Evolutionary conservation across 2,329 filamentous ascomycete species (phyloP).

Genomic region (Colletotrichum falcatum): DNA sequence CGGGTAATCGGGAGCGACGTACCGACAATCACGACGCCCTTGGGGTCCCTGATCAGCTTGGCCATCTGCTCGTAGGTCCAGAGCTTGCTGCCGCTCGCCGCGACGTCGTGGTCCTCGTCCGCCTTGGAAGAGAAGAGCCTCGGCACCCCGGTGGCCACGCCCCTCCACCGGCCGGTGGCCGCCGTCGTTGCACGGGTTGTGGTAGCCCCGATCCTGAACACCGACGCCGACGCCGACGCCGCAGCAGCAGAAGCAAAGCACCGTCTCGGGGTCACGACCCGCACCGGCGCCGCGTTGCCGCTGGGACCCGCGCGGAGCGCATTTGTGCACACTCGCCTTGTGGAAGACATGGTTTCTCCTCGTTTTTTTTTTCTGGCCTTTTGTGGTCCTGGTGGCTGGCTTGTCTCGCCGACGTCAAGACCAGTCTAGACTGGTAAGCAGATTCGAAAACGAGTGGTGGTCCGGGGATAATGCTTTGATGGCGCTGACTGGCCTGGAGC

Average conservation of each 20-base stretch:
- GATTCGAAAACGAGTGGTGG: background rate
- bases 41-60: conserved; percentile 9
- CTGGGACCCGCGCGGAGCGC: conserved; percentile 15
- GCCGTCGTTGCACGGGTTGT: background rate
- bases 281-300: conserved; percentile 1
- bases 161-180: background rate
- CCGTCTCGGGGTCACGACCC: conserved; percentile 16
- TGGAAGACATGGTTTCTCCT: conserved; percentile 10
- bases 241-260: conserved; percentile 9
- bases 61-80: conserved; percentile 64
- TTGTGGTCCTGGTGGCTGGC: background rate
- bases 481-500: background rate
- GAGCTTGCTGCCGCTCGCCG: conserved; percentile 50
- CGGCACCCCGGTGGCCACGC: background rate
- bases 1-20: background rate
- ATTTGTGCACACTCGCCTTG: conserved; percentile 4
- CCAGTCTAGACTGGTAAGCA: too few relatives aligned
- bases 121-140: conserved; percentile 31
- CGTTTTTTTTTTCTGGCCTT: background rate
- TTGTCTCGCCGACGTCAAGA: background rate
- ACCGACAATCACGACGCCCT: conserved; percentile 32
- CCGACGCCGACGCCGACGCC: too few relatives aligned
- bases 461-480: background rate
- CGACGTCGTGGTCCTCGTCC: conserved; percentile 33
- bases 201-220: background rate